phyloP scores from a whole-genome alignment of 352 stramenopile species.

The Thraustochytrium sp. region DNA sequence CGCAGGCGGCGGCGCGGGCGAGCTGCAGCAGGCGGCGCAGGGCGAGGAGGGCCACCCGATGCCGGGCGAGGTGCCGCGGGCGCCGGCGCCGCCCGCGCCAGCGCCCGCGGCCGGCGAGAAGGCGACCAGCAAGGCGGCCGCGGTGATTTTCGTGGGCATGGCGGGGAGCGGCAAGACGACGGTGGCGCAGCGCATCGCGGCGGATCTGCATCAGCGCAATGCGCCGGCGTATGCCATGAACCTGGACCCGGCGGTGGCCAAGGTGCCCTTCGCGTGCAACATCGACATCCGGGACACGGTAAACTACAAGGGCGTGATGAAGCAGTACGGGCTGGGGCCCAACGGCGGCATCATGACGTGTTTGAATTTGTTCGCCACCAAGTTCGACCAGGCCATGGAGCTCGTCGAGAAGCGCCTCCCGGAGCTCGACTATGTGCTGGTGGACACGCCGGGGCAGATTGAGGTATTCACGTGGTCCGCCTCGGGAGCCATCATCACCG shows the following conservation, averaged over 20 bases:
- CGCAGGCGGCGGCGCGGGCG: too few species aligned
- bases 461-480: constrained; percentile 99
- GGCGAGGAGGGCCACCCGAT: too few species aligned
- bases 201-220: constrained; percentile 57
- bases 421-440: constrained; percentile 86
- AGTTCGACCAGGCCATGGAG: constrained; percentile 91
- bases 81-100: too few species aligned
- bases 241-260: constrained; percentile 91
- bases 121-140: background rate
- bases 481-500: constrained; percentile 94
- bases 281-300: constrained; percentile 99
- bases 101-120: too few species aligned
- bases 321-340: constrained; percentile 91
- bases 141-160: constrained; percentile 84
- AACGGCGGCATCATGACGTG: constrained; percentile 99
- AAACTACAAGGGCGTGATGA: constrained; percentile 86
- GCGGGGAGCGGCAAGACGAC: constrained; percentile 92
- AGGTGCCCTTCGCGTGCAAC: constrained; percentile 88
- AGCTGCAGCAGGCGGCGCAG: too few species aligned
- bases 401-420: constrained; percentile 78
- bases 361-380: constrained; percentile 98
- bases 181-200: constrained; percentile 74
- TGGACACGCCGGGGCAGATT: constrained; percentile 98
- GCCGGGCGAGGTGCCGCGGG: too few species aligned
- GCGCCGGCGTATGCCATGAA: constrained; percentile 91